A percentile compares a stretch with the other conserved stretches of the same genome.
phyloP scores from a whole-genome alignment of 1,139 yeast genomes.

The Sugiyamaella japonica region DNA sequence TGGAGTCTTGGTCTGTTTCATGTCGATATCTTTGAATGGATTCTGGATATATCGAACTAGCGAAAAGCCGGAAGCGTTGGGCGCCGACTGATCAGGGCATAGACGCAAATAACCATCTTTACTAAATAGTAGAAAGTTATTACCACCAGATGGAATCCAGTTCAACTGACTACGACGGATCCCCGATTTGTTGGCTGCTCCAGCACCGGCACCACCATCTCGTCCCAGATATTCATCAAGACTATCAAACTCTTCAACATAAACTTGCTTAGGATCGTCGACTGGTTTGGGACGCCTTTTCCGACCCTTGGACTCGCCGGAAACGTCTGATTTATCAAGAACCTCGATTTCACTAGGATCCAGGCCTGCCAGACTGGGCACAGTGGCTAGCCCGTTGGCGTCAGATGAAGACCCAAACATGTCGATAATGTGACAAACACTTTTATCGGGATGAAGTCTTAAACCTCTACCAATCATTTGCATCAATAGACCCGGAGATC shows the following conservation, averaged over 20 bases:
- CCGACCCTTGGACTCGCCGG: not conserved
- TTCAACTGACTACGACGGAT: slow-evolving; percentile 20
- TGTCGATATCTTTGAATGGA: slow-evolving; percentile 13
- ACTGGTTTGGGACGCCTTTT: not conserved
- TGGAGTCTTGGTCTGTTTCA: not conserved
- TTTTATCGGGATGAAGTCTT: slow-evolving; percentile 60
- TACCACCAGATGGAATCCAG: slow-evolving; percentile 27
- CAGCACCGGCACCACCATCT: slow-evolving; percentile 2
- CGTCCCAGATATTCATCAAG: slow-evolving; percentile 22
- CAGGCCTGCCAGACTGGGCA: slow-evolving; percentile 61
- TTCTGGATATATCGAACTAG: slow-evolving; percentile 21
- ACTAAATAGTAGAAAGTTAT: slow-evolving; percentile 25
- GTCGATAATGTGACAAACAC: slow-evolving; percentile 72
- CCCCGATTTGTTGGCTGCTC: not conserved
- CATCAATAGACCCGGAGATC: slow-evolving; percentile 64
- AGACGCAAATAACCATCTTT: slow-evolving; percentile 25
- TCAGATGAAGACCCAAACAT: slow-evolving; percentile 58
- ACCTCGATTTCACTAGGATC: slow-evolving; percentile 37
- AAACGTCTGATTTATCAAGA: slow-evolving; percentile 1
- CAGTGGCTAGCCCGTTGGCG: slow-evolving; percentile 58
- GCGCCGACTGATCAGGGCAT: slow-evolving; percentile 12
- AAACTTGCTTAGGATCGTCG: slow-evolving; percentile 19
- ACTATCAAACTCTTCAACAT: slow-evolving; percentile 26
- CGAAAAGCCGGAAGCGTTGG: slow-evolving; percentile 9
- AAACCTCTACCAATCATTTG: slow-evolving; percentile 96